Base-by-base conservation (phyloP, 1,284 basidiomycete genomes). In the Schizopora paradoxa region DNA sequence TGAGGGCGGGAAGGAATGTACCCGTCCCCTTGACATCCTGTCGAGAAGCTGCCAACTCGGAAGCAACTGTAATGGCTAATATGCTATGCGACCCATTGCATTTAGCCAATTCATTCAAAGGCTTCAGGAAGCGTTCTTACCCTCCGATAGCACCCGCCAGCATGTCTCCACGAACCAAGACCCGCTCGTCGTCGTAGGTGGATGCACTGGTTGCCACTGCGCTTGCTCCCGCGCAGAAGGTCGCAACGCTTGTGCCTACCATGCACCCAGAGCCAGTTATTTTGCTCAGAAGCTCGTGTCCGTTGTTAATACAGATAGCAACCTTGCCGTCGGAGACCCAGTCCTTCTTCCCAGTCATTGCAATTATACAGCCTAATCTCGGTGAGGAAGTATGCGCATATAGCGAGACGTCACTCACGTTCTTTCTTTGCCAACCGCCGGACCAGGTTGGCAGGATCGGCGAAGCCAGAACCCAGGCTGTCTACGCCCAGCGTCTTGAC, bases 261-360 rank as follows among this genome's bases (percentile, higher is more conserved):
- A 95, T 82, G 60, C 94, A 98, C 1, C 94, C 93, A 18, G 85
- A 87, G 0, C 92, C 94, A 0, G 94, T 96, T 52, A 96, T 91
- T 27, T 77, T 69, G 0, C 82, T 84, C 5, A 96, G 76, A 10
- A 88, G 67, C 8, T 73, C 66, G 55, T 90, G 75, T 0, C 95
- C 94, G 57, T 97, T 97, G 0, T 70, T 67, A 4, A 90, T 67
- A 19, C 74, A 72, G 22, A 91, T 70, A 2, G 89, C 82, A 3
- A 66, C 70, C 4, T 67, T 57, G 1, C 94, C 94, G 59, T 97
- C 89, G 0, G 90, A 91, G 37, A 98, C 69, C 63, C 89, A 97
- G 64, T 98, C 94, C 1, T 65, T 73, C 32, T 76, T 70, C 1
- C 95, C 95, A 0, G 91, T 93, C 54, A 97, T 72, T 11, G 86